Conservation (phyloP, 1,284 basidiomycete genomes). For the Ceratobasidium papillatum region DNA sequence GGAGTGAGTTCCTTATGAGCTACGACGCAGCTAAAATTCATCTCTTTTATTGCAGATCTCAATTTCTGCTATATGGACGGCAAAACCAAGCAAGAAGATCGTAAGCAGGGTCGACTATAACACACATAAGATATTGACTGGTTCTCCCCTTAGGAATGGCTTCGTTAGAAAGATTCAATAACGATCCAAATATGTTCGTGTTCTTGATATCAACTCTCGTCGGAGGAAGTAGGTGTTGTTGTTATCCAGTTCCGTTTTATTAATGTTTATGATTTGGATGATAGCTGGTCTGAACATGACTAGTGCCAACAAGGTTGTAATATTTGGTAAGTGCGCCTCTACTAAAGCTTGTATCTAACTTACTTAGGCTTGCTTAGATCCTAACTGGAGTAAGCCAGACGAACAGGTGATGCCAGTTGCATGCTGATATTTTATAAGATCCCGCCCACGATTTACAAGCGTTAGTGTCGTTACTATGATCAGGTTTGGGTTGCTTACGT, state of each 20-base stretch:
- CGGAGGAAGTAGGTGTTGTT: conserved; percentile 61
- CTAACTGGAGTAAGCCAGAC: conserved; percentile 79
- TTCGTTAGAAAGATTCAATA: conserved; percentile 81
- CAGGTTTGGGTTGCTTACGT: neutral
- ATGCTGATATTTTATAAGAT: conserved; percentile 57
- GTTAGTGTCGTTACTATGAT: neutral
- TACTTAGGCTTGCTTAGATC: conserved; percentile 60
- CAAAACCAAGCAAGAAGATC: conserved; percentile 66
- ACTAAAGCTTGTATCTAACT: neutral
- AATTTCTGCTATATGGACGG: conserved; percentile 79
- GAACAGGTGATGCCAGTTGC: neutral
- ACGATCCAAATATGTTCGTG: conserved; percentile 74
- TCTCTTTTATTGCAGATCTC: conserved; percentile 57
- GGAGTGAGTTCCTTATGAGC: conserved; percentile 54
- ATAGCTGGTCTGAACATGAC: conserved; percentile 72
- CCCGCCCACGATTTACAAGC: conserved; percentile 88
- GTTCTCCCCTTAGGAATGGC: conserved; percentile 71
- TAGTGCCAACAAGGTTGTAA: conserved; percentile 83
- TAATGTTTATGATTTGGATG: neutral
- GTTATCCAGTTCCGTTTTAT: neutral
- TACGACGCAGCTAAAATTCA: neutral
- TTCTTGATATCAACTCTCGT: conserved; percentile 83
- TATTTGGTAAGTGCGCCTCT: conserved; percentile 67
- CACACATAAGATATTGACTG: neutral
- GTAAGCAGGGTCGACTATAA: conserved; percentile 56